These are phyloP conservation scores for Anastatica hierochuntica DNA, from an alignment of 345 rosid species.

Conservation along the genomic window DNA sequence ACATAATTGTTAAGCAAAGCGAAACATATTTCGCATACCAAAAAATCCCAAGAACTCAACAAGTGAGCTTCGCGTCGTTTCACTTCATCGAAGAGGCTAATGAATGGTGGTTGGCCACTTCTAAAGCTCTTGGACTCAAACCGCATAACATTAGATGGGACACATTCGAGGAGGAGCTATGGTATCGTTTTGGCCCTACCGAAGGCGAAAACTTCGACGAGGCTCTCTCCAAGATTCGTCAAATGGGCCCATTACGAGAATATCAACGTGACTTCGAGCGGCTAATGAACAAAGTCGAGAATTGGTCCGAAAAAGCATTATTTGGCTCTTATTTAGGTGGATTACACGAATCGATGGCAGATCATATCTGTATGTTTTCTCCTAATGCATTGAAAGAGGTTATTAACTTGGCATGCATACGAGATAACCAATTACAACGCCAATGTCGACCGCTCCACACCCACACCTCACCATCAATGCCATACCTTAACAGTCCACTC, in stretches of 20 bases:
- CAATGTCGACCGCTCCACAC: background rate
- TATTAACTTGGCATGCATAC: background rate
- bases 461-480: too few species aligned
- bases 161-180: background rate
- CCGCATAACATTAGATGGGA: background rate
- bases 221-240: background rate
- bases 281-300: slow-evolving; percentile 45
- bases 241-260: slow-evolving; percentile 24
- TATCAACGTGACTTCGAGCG: slow-evolving; percentile 64
- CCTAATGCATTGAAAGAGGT: background rate
- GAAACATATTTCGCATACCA: slow-evolving; percentile 30
- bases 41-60: background rate
- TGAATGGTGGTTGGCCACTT: background rate
- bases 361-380: background rate
- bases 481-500: too few species aligned
- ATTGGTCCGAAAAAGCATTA: background rate
- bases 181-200: background rate
- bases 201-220: background rate
- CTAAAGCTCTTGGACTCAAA: background rate
- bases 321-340: background rate
- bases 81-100: background rate
- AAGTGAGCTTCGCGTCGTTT: background rate
- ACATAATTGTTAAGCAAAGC: slow-evolving; percentile 23
- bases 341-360: fast-evolving
- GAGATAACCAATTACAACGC: background rate